phyloP scores from a whole-genome alignment of 192 early-diverging fungal genomes.

The Coemansia aciculifera region DNA sequence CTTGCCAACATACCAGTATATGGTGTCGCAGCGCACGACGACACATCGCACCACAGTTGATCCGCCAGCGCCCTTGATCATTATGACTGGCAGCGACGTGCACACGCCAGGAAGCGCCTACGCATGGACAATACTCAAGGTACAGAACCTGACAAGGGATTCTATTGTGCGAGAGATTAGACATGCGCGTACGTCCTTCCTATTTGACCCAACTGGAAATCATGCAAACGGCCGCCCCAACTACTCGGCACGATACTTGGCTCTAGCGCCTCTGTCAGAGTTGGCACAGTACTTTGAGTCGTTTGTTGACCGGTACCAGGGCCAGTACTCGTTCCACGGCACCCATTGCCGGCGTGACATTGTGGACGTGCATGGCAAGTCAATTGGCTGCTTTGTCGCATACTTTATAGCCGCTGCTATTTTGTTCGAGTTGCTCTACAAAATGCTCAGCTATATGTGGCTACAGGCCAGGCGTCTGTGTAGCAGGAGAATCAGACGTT shows the following conservation, averaged over 20 bases:
- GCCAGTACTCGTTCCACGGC: constrained; percentile 72
- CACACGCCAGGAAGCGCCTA: constrained; percentile 64
- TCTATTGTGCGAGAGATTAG: constrained; percentile 62
- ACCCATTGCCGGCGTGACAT: constrained; percentile 63
- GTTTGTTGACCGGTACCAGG: constrained; percentile 61
- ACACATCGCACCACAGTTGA: constrained; percentile 4
- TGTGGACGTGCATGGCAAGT: constrained; percentile 45
- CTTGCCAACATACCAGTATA: constrained; percentile 56
- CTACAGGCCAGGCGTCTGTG: background rate
- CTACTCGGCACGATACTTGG: constrained; percentile 32
- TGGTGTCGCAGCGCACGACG: constrained; percentile 9
- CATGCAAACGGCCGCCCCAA: constrained; percentile 38
- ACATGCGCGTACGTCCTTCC: constrained; percentile 60
- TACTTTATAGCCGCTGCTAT: constrained; percentile 21
- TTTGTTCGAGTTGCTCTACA: constrained; percentile 20
- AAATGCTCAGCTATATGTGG: background rate
- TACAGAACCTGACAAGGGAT: constrained; percentile 42
- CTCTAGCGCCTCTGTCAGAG: constrained; percentile 50
- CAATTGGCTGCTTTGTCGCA: constrained; percentile 25
- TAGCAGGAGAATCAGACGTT: background rate
- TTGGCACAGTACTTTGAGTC: constrained; percentile 59
- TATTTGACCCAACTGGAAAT: constrained; percentile 69
- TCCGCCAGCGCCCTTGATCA: constrained; percentile 49
- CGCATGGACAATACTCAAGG: constrained; percentile 64
- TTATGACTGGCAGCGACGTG: constrained; percentile 66